Evolutionary conservation across 192 early-diverging fungal species (phyloP), one percentile per base, ranked within the genome.

Genomic region (Dissophora globulifera): DNA sequence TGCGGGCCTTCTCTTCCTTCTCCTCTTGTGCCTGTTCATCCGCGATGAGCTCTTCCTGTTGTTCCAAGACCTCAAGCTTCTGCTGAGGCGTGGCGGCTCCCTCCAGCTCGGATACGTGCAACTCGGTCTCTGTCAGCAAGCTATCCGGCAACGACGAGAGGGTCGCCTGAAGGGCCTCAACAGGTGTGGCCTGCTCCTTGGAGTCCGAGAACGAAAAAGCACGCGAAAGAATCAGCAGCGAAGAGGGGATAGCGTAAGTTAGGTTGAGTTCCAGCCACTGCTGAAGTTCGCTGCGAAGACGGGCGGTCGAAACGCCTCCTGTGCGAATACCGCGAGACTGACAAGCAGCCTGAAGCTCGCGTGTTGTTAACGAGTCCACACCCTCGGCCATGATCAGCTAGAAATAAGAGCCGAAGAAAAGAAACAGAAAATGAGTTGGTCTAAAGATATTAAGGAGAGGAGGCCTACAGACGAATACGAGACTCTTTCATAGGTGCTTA

Each of bases 251-350:
- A 59, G 95, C 92, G 78, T 97, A 92, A 32, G 90, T 88, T 50
- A 98, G 65, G 74, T 97, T 94, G 71, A 98, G 87, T 50, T 97
- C 96, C 42, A 98, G 81, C 97, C 97, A 98, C 71, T 98, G 97
- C 41, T 79, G 65, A 52, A 98, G 81, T 72, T 97, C 96, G 52
- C 87, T 87, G 46, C 95, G 87, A 78, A 98, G 84, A 32, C 97
- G 89, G 16, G 89, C 94, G 0, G 96, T 95, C 4, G 93, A 95
- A 12, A 93, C 94, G 15, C 97, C 97, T 23, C 94, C 83, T 4
- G 87, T 90, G 20, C 92, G 88, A 63, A 98, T 94, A 30, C 97
- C 97, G 66, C 97, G 95, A 23, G 92, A 86, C 52, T 86, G 83
- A 72, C 94, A 96, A 23, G 94, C 94, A 51, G 86, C 82, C 71